Evolutionary conservation across 257 asterid genomes (phyloP).

Genomic region (Euphrasia confusa): DNA sequence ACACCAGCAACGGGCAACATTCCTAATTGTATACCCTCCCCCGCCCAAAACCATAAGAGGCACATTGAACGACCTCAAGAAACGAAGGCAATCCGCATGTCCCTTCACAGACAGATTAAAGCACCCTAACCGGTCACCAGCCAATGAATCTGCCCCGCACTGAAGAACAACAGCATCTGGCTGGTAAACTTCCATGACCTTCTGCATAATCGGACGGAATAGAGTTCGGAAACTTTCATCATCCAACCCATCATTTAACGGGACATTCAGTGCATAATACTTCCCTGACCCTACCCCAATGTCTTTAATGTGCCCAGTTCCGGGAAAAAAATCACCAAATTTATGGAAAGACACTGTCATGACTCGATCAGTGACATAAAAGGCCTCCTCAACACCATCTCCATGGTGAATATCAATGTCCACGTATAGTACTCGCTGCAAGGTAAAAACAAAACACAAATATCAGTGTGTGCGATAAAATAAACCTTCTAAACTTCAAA

Average conservation of each 20-base stretch:
- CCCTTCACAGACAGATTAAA: constrained; percentile 45
- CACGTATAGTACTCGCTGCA: constrained; percentile 48
- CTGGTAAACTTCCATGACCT: constrained; percentile 44
- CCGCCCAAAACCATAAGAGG: constrained; percentile 51
- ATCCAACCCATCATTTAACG: constrained; percentile 40
- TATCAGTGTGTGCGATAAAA: neutral
- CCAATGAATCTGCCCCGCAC: constrained; percentile 48
- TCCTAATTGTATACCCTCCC: constrained; percentile 44
- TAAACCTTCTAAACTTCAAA: neutral
- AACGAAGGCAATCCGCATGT: constrained; percentile 46
- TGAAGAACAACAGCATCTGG: constrained; percentile 51
- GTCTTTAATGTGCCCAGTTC: constrained; percentile 45
- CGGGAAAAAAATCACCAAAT: constrained; percentile 41
- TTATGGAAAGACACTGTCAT: constrained; percentile 51
- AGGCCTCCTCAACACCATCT: constrained; percentile 51
- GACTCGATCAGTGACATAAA: constrained; percentile 43
- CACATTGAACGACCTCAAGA: constrained; percentile 38
- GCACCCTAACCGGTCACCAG: constrained; percentile 47
- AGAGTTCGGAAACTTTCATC: constrained; percentile 37
- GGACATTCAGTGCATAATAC: constrained; percentile 46
- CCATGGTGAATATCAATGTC: constrained; percentile 54
- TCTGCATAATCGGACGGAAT: constrained; percentile 41
- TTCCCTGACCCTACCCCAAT: constrained; percentile 34
- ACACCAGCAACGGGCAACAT: constrained; percentile 56
- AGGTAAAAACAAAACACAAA: neutral